These are phyloP conservation scores for Carex kokanica DNA, from an alignment of 176 grass and related monocot genomes.

Conservation along the genomic window DNA sequence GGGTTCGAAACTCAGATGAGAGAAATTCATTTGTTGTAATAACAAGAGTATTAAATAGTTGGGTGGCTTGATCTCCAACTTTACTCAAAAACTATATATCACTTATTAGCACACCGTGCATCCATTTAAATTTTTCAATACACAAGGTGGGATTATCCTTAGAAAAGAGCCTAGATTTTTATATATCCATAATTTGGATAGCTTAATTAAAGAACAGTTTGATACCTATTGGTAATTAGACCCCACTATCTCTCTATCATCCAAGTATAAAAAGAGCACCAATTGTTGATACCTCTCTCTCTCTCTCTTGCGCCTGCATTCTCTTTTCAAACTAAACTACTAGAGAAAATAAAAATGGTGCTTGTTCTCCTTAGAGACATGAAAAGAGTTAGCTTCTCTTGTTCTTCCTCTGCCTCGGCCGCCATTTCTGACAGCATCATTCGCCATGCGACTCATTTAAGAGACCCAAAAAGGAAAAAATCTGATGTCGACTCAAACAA, in stretches of 20 bases:
- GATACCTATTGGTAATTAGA: not conserved
- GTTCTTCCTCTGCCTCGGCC: slow-evolving; percentile 54
- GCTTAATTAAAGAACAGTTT: not conserved
- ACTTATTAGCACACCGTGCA: not conserved
- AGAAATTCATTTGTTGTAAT: too few species aligned
- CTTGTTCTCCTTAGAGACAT: slow-evolving; percentile 46
- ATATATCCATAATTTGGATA: not conserved
- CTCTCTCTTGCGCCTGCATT: not conserved
- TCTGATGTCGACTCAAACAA: not conserved
- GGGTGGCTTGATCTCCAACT: too few species aligned
- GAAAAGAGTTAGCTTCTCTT: slow-evolving; percentile 61
- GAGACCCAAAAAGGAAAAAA: slow-evolving; percentile 39
- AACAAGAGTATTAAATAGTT: too few species aligned
- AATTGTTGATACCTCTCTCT: not conserved
- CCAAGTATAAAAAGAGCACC: slow-evolving; percentile 18
- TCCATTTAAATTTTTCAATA: not conserved
- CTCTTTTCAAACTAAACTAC: slow-evolving; percentile 15
- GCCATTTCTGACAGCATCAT: slow-evolving; percentile 48
- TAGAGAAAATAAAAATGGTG: slow-evolving; percentile 38
- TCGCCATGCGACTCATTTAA: slow-evolving; percentile 42
- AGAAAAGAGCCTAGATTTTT: not conserved
- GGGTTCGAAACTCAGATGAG: too few species aligned
- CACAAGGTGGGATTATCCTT: slow-evolving; percentile 2
- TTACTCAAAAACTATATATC: too few species aligned
- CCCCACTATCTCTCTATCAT: slow-evolving; percentile 4